A percentile compares a stretch with the other conserved stretches of the same genome.
Evolutionary conservation across 78 protist genomes (phyloP).

Genomic region (Dictyostelium citrinum): DNA sequence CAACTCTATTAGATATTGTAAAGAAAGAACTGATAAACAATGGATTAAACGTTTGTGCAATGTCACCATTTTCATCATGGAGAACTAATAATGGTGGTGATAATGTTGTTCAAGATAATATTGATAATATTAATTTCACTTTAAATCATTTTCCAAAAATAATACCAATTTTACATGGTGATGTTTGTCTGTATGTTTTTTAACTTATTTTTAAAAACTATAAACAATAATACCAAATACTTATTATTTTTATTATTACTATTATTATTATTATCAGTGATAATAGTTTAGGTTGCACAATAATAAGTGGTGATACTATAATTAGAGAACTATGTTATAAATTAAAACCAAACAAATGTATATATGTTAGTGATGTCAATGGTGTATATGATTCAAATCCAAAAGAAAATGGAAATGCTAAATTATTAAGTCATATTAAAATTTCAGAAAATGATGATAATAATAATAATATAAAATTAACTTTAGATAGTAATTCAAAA

Average conservation of each 20-base stretch:
- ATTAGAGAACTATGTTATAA: background rate
- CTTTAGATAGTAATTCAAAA: background rate
- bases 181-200: slow-evolving; percentile 64
- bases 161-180: slow-evolving; percentile 62
- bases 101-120: slow-evolving; percentile 7
- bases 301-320: slow-evolving; percentile 59
- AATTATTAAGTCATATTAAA: background rate
- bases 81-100: background rate
- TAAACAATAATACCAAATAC: too few relatives aligned
- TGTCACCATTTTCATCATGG: slow-evolving; percentile 9
- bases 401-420: background rate
- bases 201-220: too few relatives aligned
- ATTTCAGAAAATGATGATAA: background rate
- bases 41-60: background rate
- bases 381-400: slow-evolving; percentile 51
- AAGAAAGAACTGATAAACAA: background rate
- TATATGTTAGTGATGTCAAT: slow-evolving; percentile 53
- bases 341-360: slow-evolving; percentile 3
- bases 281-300: slow-evolving; percentile 25
- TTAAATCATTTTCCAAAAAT: background rate
- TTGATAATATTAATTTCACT: background rate
- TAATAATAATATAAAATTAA: background rate
- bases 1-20: background rate
- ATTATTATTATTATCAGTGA: background rate
- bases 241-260: too few relatives aligned